These are phyloP conservation scores for Rubus parviflorus DNA, from an alignment of 306 rosid genomes.

Conservation along the genomic window DNA sequence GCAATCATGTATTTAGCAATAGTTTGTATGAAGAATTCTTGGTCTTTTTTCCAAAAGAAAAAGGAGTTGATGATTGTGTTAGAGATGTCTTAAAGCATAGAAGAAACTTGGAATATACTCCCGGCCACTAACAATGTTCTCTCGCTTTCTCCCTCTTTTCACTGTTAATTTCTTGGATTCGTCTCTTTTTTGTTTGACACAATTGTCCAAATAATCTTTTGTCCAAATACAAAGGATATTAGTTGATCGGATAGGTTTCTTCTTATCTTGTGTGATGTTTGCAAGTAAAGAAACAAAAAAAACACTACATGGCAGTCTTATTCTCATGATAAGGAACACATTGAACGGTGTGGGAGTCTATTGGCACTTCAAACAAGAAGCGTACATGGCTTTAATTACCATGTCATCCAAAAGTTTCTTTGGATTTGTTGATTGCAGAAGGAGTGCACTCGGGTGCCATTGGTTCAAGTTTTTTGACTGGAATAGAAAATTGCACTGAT, in stretches of 20 bases:
- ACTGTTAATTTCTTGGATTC: not conserved
- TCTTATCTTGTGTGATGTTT: constrained; percentile 12
- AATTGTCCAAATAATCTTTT: not conserved
- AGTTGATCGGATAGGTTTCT: not conserved
- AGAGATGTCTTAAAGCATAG: not conserved
- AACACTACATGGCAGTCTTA: not conserved
- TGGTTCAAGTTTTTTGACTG: too few relatives aligned
- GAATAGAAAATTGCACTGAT: too few relatives aligned
- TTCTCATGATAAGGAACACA: not conserved
- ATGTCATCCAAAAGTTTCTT: not conserved
- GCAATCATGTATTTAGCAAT: not conserved
- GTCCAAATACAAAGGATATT: constrained; percentile 3
- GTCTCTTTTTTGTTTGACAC: not conserved
- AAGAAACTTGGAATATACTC: not conserved
- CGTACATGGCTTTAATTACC: not conserved
- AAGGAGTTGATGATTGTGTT: not conserved
- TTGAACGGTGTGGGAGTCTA: not conserved
- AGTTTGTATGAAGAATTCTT: not conserved
- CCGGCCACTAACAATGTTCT: constrained; percentile 8
- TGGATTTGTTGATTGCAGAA: not conserved
- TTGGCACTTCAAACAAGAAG: not conserved
- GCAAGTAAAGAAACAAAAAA: not conserved
- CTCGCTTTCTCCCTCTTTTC: not conserved
- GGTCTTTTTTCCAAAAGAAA: not conserved
- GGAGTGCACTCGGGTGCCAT: not conserved